Base-by-base conservation (phyloP, 2,329 filamentous ascomycete species). In the Fusarium buxicola region DNA sequence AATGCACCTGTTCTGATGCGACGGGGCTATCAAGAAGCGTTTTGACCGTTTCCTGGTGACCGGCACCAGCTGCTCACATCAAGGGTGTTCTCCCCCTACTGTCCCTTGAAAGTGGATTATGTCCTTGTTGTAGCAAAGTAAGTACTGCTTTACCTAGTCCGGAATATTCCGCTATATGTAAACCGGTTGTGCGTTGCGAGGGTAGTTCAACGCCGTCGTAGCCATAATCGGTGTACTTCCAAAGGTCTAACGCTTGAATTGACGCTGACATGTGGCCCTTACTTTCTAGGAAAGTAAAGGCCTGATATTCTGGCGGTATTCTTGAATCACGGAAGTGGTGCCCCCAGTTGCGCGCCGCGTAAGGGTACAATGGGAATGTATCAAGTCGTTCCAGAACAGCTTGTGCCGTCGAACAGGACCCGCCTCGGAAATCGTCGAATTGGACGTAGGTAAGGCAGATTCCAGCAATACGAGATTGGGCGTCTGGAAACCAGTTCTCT, bases 361-460 rank as follows among this genome's bases (percentile, higher is more conserved):
- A 43, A 5, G 11, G 2, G 8, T 30, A 45, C 4, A 45, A 30
- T 4, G 16, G 27, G 28, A 16, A 10, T 16, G 9, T 11, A 16
- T 6, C 8, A 10, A 32, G 4, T n/a, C 41, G 28, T 10, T 45
- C 5, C 13, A 3, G 2, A 10, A 45, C 13, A 3, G n/a, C 27
- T 7, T 15, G 4, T 6, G 8, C 4, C 8, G 15, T 45, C 15
- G 11, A 3, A 12, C 50, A 55, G 4, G 5, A 9, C 1, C 45
- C 34, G 7, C 6, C 18, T 13, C 18, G 16, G 38, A 77, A 76
- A 1, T 12, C 36, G 18, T 64, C 39, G 10, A 75, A 76, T 7
- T 65, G 75, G 2, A 81, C 55, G 38, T 81, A 80, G 0, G 72
- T 73, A 4, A 76, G 25, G 47, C 77, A 82, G 2, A 50, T 60